phyloP scores from a whole-genome alignment of 2,329 filamentous ascomycete genomes.

The Neopestalotiopsis rosae region DNA sequence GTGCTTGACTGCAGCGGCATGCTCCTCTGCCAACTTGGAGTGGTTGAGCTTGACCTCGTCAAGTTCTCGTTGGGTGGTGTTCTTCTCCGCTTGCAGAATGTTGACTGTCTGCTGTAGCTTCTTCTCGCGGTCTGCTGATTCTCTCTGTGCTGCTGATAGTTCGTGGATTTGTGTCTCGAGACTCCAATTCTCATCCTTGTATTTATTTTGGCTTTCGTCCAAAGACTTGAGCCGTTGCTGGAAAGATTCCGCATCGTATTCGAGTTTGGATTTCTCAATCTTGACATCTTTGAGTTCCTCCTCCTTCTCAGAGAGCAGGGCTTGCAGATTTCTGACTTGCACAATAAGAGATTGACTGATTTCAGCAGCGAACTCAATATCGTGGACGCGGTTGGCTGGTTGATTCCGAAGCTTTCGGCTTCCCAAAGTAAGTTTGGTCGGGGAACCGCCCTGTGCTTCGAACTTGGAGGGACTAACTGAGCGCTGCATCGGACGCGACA shows the following conservation, averaged over 20 bases:
- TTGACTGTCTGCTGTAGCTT: constrained; percentile 78
- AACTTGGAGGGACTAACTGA: constrained; percentile 79
- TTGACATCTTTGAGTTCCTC: constrained; percentile 79
- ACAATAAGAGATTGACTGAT: constrained; percentile 93
- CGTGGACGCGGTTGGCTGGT: constrained; percentile 84
- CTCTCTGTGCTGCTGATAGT: constrained; percentile 73
- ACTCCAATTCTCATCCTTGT: constrained; percentile 99
- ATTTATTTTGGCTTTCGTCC: constrained; percentile 93
- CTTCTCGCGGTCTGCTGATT: constrained; percentile 82
- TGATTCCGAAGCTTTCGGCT: constrained; percentile 91
- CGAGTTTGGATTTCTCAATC: constrained; percentile 77
- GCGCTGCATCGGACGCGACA: constrained; percentile 50
- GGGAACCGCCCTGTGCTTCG: constrained; percentile 81
- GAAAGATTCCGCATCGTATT: constrained; percentile 81
- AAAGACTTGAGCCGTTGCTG: constrained; percentile 80
- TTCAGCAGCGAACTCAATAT: constrained; percentile 98
- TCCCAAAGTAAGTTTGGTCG: constrained; percentile 86
- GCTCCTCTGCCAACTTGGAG: constrained; percentile 81
- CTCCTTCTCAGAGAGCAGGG: constrained; percentile 84
- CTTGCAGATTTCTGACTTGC: constrained; percentile 92
- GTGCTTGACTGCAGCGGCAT: constrained; percentile 76
- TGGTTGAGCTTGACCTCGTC: constrained; percentile 87
- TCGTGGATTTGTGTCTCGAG: constrained; percentile 93
- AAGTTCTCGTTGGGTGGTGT: constrained; percentile 78
- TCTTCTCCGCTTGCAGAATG: constrained; percentile 76